phyloP scores from a whole-genome alignment of 176 grass and related monocot species.

The Musa beccarii region DNA sequence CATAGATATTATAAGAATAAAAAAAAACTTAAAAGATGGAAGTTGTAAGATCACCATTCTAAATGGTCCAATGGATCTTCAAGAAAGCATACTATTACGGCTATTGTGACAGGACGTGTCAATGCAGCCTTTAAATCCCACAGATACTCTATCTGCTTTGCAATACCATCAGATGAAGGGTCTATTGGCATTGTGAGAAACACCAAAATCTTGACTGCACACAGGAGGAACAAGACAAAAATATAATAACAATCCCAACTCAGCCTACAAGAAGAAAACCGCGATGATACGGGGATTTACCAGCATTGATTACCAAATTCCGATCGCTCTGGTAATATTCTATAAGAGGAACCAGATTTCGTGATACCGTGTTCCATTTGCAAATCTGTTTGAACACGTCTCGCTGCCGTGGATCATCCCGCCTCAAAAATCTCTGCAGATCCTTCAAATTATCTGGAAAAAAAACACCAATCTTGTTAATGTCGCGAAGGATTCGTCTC shows the following conservation, averaged over 20 bases:
- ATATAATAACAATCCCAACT: background rate
- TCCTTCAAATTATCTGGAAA: constrained; percentile 77
- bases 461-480: background rate
- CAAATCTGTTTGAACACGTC: constrained; percentile 89
- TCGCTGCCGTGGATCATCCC: constrained; percentile 58
- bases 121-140: constrained; percentile 85
- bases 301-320: constrained; percentile 58
- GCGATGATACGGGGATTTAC: constrained; percentile 14
- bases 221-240: background rate
- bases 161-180: constrained; percentile 52
- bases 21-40: background rate
- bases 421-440: constrained; percentile 62
- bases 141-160: constrained; percentile 79
- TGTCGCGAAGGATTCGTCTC: background rate
- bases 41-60: constrained; percentile 45
- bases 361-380: constrained; percentile 68
- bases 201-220: constrained; percentile 87
- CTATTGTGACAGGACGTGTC: constrained; percentile 44
- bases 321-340: constrained; percentile 67
- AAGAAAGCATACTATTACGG: constrained; percentile 80
- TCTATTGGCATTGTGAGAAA: constrained; percentile 93
- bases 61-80: constrained; percentile 81
- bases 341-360: constrained; percentile 72
- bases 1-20: background rate
- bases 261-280: background rate